phyloP scores from a whole-genome alignment of 176 grass and related monocot species.

The Oryza meyeriana region DNA sequence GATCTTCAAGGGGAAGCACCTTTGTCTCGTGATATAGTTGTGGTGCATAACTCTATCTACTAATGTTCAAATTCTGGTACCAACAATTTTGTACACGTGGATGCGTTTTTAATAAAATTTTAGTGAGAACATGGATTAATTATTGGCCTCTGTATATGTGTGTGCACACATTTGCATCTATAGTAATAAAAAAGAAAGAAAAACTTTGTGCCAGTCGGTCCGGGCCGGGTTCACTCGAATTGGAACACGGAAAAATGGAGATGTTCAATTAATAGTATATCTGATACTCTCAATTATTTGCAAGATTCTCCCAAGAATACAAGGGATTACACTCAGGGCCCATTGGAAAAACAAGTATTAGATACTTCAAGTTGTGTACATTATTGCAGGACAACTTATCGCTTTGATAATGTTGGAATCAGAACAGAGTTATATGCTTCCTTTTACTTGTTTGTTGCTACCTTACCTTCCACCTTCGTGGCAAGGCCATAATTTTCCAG shows the following conservation, averaged over 20 bases:
- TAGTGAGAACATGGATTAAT: too few relatives aligned
- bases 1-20: too few relatives aligned
- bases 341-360: not conserved
- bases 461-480: slow-evolving; percentile 5
- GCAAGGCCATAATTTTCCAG: not conserved
- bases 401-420: slow-evolving; percentile 18
- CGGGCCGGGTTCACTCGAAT: not conserved
- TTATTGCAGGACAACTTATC: slow-evolving; percentile 29
- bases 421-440: not conserved
- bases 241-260: not conserved
- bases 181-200: not conserved
- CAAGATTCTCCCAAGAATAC: not conserved
- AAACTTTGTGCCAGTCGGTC: not conserved
- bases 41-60: too few relatives aligned
- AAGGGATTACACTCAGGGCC: not conserved
- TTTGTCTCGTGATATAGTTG: too few relatives aligned
- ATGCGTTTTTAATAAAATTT: too few relatives aligned
- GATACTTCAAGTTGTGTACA: slow-evolving; percentile 22
- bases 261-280: not conserved
- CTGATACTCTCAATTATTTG: not conserved
- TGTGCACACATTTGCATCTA: too few relatives aligned
- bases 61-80: too few relatives aligned
- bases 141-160: too few relatives aligned
- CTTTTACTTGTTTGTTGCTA: not conserved
- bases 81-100: too few relatives aligned